phyloP scores from a whole-genome alignment of 2,329 filamentous ascomycete genomes.

The Neofusicoccum sp. region DNA sequence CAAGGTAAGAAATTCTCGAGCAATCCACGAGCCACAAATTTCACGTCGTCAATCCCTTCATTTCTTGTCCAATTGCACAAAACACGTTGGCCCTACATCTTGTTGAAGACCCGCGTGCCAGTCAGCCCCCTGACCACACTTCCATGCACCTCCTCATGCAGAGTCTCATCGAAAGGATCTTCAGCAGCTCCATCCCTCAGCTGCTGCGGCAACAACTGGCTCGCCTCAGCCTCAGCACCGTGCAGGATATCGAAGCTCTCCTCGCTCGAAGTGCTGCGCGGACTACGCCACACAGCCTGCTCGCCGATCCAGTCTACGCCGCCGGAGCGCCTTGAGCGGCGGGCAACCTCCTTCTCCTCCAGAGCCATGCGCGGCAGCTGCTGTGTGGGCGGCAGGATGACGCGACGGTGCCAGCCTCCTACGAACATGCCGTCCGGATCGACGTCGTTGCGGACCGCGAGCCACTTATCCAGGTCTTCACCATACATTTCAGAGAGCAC shows the following conservation, averaged over 20 bases:
- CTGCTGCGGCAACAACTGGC: slow-evolving; percentile 24
- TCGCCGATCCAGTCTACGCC: slow-evolving; percentile 41
- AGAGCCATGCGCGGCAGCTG: slow-evolving; percentile 33
- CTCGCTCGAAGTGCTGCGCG: slow-evolving; percentile 30
- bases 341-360: slow-evolving; percentile 45
- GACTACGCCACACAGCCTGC: slow-evolving; percentile 25
- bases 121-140: background rate
- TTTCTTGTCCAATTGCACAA: too few species aligned
- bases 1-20: too few species aligned
- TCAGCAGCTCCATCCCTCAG: background rate
- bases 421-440: slow-evolving; percentile 86
- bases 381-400: slow-evolving; percentile 47
- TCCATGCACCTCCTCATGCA: slow-evolving; percentile 3
- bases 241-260: slow-evolving; percentile 49
- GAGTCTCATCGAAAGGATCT: background rate
- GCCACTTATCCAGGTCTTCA: slow-evolving; percentile 63
- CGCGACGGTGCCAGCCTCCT: slow-evolving; percentile 82
- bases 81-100: slow-evolving; percentile 13
- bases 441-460: slow-evolving; percentile 64
- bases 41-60: too few species aligned
- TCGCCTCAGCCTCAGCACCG: slow-evolving; percentile 43
- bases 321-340: slow-evolving; percentile 29
- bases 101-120: slow-evolving; percentile 6
- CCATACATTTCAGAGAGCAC: slow-evolving; percentile 70
- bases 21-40: too few species aligned